Conservation (phyloP, 495 filamentous ascomycete genomes). For the Aspergillus ellipticus region DNA sequence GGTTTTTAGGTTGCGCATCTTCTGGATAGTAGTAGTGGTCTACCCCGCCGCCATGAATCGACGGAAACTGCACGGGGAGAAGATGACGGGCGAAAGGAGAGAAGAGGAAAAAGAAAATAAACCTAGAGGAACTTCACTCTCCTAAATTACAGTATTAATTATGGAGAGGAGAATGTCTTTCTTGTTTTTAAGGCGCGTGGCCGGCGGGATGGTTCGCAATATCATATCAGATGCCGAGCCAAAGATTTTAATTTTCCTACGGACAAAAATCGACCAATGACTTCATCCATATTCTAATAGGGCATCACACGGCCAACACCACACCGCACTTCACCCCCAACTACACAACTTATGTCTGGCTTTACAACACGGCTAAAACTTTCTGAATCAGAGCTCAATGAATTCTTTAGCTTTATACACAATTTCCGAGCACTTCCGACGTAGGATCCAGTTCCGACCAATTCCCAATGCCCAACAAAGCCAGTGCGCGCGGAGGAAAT, state of each 20-base stretch:
- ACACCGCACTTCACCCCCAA: constrained; percentile 6
- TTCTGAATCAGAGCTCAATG: constrained; percentile 24
- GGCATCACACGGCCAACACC: constrained; percentile 11
- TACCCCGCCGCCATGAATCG: constrained; percentile 43
- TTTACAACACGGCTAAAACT: not conserved
- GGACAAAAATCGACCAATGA: constrained; percentile 44
- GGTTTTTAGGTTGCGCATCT: constrained; percentile 78
- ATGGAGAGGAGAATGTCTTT: not conserved
- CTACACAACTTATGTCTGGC: not conserved
- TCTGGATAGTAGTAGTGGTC: constrained; percentile 23
- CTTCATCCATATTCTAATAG: constrained; percentile 47
- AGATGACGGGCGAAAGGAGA: not conserved
- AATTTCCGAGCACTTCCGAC: constrained; percentile 29
- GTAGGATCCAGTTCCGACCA: constrained; percentile 24
- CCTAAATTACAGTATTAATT: constrained; percentile 7
- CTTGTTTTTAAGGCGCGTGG: not conserved
- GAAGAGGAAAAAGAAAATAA: constrained; percentile 8
- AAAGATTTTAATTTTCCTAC: constrained; percentile 45
- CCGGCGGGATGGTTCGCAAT: not conserved
- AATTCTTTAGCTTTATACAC: constrained; percentile 46
- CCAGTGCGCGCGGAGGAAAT: constrained; percentile 18
- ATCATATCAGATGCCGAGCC: constrained; percentile 29
- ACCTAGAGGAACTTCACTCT: constrained; percentile 3
- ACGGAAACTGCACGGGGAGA: constrained; percentile 7
- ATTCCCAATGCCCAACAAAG: constrained; percentile 15